Evolutionary conservation across 371 early-diverging fungal genomes (phyloP).

Genomic region (Actinomortierella wolfii): DNA sequence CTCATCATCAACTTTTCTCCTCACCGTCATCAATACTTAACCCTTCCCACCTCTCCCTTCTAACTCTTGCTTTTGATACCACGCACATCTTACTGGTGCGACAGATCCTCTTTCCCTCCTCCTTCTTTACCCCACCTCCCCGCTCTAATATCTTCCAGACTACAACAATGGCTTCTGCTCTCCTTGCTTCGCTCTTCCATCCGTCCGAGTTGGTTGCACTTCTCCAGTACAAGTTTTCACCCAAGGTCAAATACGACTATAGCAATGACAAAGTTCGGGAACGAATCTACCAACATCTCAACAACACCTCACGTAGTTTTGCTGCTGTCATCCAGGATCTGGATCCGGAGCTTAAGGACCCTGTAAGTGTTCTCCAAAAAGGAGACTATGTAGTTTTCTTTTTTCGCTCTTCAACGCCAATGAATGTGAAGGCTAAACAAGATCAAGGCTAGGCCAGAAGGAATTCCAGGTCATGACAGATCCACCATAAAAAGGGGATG

Average conservation of each 20-base stretch:
- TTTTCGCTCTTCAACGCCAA: not conserved
- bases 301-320: constrained; percentile 94
- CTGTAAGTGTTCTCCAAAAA: constrained; percentile 56
- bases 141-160: not conserved
- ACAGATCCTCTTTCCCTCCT: not conserved
- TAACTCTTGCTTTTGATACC: too few species aligned
- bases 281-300: constrained; percentile 89
- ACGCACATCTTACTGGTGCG: not conserved
- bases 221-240: constrained; percentile 73
- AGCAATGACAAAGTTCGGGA: constrained; percentile 62
- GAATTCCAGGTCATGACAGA: too few species aligned
- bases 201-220: constrained; percentile 89
- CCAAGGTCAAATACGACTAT: constrained; percentile 57
- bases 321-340: constrained; percentile 94
- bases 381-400: too few species aligned
- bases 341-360: constrained; percentile 85
- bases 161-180: constrained; percentile 37
- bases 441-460: too few species aligned
- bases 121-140: not conserved
- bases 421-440: not conserved
- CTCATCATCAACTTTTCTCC: too few species aligned
- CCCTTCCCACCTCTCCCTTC: too few species aligned
- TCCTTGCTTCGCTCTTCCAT: constrained; percentile 72
- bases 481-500: too few species aligned
- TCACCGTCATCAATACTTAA: too few species aligned